Conservation (phyloP, 2,329 filamentous ascomycete genomes). For the Penicillium sp. region DNA sequence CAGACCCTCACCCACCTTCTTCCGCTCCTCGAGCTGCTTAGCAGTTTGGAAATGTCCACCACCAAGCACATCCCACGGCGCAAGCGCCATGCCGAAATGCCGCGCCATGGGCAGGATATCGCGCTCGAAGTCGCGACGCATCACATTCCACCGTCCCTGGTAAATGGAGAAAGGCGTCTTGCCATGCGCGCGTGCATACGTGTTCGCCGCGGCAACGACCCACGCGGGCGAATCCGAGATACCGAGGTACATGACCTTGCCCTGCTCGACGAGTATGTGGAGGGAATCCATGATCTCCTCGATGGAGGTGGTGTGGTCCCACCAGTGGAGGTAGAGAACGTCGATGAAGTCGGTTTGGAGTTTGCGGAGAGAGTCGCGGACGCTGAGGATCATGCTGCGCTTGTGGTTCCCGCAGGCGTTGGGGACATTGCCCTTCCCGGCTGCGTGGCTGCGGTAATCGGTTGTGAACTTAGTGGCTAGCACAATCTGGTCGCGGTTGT, state of each 20-base stretch:
- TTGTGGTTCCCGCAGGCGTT: constrained; percentile 49
- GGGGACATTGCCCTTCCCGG: constrained; percentile 40
- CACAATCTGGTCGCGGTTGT: constrained; percentile 68
- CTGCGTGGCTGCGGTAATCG: constrained; percentile 46
- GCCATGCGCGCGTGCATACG: constrained; percentile 41
- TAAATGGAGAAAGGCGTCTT: constrained; percentile 44
- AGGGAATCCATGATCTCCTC: constrained; percentile 30
- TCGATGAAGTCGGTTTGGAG: constrained; percentile 56
- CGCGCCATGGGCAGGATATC: constrained; percentile 45
- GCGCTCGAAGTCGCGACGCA: constrained; percentile 43
- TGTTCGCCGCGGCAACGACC: constrained; percentile 43
- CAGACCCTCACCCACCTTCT: constrained; percentile 45
- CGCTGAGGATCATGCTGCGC: constrained; percentile 43
- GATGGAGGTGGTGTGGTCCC: constrained; percentile 45
- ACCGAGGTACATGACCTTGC: constrained; percentile 46
- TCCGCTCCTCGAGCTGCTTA: constrained; percentile 48
- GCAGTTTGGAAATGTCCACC: constrained; percentile 53
- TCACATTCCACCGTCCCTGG: constrained; percentile 43
- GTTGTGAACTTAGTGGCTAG: constrained; percentile 70
- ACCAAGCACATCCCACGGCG: constrained; percentile 62
- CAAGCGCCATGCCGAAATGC: constrained; percentile 48
- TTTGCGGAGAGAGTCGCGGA: constrained; percentile 48
- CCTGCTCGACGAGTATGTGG: constrained; percentile 40
- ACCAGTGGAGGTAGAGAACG: constrained; percentile 58
- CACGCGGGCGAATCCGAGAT: constrained; percentile 45